Conservation (phyloP, 2,329 filamentous ascomycete species). For the Epichloe brachyelytri region DNA sequence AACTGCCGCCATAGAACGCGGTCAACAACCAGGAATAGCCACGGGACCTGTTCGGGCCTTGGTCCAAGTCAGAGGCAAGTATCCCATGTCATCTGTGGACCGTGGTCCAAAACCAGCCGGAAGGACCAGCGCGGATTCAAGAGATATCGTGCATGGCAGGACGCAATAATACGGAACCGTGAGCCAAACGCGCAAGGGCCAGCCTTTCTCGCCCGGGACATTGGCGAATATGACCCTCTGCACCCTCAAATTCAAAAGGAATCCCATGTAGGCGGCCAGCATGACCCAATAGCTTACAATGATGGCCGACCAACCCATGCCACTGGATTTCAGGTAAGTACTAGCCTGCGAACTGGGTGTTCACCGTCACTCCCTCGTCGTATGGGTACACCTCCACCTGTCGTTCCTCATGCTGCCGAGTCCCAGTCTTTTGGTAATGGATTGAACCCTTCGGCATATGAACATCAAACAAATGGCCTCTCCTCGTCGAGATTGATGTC, state of each 20-base stretch:
- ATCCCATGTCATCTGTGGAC: slow-evolving; percentile 10
- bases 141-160: slow-evolving; percentile 32
- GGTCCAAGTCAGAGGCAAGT: slow-evolving; percentile 9
- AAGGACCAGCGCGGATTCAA: slow-evolving; percentile 32
- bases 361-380: slow-evolving; percentile 4
- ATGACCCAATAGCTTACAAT: neutral
- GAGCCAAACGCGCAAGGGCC: slow-evolving; percentile 8
- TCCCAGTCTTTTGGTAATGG: slow-evolving; percentile 9
- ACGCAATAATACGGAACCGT: slow-evolving; percentile 22
- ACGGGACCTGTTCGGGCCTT: neutral
- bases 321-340: slow-evolving; percentile 4
- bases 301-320: neutral
- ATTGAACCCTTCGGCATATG: slow-evolving; percentile 15
- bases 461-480: slow-evolving; percentile 8
- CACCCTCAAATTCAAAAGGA: slow-evolving; percentile 1
- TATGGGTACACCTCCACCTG: neutral
- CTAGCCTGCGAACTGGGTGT: neutral
- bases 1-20: neutral
- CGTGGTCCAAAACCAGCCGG: slow-evolving; percentile 12
- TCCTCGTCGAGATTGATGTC: slow-evolving; percentile 6
- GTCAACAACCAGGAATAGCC: slow-evolving; percentile 2
- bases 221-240: slow-evolving; percentile 3
- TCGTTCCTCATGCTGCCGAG: neutral
- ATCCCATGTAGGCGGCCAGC: slow-evolving; percentile 2
- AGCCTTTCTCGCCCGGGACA: slow-evolving; percentile 8